Percentiles rank a stretch among this genome's conserved stretches.
phyloP scores from a whole-genome alignment of 257 asterid species.

The Eustoma russellianum region DNA sequence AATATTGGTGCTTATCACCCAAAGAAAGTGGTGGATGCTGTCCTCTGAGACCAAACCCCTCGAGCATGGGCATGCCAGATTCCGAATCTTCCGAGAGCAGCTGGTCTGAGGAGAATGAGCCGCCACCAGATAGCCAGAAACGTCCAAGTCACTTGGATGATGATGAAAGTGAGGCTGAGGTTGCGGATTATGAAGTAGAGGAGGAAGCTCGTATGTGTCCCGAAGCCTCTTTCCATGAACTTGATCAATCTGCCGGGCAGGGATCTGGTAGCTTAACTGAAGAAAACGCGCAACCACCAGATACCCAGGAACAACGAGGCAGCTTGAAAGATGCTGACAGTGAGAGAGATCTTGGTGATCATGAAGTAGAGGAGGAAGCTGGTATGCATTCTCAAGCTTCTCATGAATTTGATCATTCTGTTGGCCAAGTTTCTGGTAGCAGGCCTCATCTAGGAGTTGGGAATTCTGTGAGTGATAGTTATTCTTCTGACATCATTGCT shows the following conservation, averaged over 20 bases:
- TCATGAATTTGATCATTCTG: constrained; percentile 15
- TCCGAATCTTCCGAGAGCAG: constrained; percentile 42
- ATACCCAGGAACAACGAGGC: constrained; percentile 22
- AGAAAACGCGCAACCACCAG: constrained; percentile 44
- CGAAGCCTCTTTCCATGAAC: constrained; percentile 13
- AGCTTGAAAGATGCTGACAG: constrained; percentile 21
- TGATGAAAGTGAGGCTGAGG: constrained; percentile 23
- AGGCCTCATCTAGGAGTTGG: constrained; percentile 22
- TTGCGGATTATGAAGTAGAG: constrained; percentile 11
- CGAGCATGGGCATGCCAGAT: constrained; percentile 29
- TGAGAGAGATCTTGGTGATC: constrained; percentile 20
- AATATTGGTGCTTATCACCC: constrained; percentile 81
- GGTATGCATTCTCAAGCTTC: constrained; percentile 12
- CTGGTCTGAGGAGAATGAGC: constrained; percentile 58
- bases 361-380: constrained; percentile 16
- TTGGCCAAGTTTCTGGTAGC: constrained; percentile 10
- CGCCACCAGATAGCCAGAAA: constrained; percentile 28
- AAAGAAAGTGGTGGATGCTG: constrained; percentile 48
- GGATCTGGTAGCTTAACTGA: constrained; percentile 41
- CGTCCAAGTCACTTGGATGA: constrained; percentile 18
- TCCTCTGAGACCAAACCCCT: constrained; percentile 43
- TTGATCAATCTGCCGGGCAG: constrained; percentile 12
- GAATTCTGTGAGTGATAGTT: constrained; percentile 16
- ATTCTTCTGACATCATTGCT: constrained; percentile 24
- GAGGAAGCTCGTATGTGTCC: constrained; percentile 15